Conservation (phyloP, 139 green algal genomes). For the Haematococcus lacustris region DNA sequence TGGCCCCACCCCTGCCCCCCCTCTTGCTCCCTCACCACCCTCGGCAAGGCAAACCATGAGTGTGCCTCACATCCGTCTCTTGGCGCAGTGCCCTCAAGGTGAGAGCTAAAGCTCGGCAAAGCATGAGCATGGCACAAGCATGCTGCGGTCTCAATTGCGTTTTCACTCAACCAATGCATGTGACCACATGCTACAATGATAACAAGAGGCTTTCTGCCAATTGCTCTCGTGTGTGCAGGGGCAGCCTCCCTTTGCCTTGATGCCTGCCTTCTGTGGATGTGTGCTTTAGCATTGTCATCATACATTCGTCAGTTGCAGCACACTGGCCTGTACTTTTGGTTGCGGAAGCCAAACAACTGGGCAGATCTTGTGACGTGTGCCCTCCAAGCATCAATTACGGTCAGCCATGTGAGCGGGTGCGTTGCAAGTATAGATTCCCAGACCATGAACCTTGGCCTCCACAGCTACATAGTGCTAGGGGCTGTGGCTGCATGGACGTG, state of each 20-base stretch:
- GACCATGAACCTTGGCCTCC: background rate
- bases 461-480: background rate
- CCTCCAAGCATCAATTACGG: background rate
- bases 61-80: too few relatives aligned
- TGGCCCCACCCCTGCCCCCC: background rate
- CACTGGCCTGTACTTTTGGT: background rate
- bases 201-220: too few relatives aligned
- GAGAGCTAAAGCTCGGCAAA: too few relatives aligned
- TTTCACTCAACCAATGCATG: too few relatives aligned
- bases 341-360: conserved; percentile 3
- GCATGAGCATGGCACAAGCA: too few relatives aligned
- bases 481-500: too few relatives aligned
- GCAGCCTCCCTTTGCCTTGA: background rate
- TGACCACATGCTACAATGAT: too few relatives aligned
- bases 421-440: background rate
- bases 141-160: too few relatives aligned
- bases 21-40: background rate
- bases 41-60: too few relatives aligned
- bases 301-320: background rate
- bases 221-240: too few relatives aligned
- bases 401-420: background rate
- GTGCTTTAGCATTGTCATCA: background rate
- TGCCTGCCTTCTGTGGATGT: background rate
- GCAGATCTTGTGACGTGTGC: background rate
- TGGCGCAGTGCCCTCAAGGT: too few relatives aligned